Percentiles rank a stretch among this genome's conserved stretches.
Evolutionary conservation across 2,329 filamentous ascomycete species (phyloP).

Genomic region (Fusarium redolens): DNA sequence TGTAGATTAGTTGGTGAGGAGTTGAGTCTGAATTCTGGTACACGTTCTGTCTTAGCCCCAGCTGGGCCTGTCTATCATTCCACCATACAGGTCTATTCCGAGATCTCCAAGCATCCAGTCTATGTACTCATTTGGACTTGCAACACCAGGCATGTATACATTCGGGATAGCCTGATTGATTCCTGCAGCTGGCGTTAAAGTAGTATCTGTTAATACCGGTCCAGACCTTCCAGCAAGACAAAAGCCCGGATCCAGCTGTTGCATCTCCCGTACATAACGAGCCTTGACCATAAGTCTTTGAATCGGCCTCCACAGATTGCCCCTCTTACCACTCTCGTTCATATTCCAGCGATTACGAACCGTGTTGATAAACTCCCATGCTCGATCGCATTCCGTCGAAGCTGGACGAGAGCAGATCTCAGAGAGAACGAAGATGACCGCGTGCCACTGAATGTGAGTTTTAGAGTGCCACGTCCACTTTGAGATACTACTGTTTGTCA

Average conservation of each 20-base stretch:
- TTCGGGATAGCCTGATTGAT: no score
- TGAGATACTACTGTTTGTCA: not conserved
- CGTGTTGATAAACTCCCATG: not conserved
- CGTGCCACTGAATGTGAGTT: not conserved
- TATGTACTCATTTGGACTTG: not conserved
- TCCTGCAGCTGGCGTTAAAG: no score
- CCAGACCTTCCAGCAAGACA: not conserved
- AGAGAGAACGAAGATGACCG: not conserved
- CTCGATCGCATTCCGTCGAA: rapidly evolving
- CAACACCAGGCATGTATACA: rapidly evolving
- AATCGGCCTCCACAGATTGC: not conserved
- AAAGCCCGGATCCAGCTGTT: not conserved
- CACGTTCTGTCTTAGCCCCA: not conserved
- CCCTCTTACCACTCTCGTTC: not conserved
- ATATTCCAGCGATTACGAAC: not conserved
- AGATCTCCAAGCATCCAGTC: not conserved
- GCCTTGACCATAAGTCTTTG: not conserved
- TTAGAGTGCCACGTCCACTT: slow-evolving; percentile 10
- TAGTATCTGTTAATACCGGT: no score
- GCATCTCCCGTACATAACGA: not conserved
- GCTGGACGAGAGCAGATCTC: not conserved
- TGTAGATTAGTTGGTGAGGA: not conserved
- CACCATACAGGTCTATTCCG: not conserved
- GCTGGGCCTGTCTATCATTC: not conserved
- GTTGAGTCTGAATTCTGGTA: not conserved